Base-by-base conservation (phyloP, 2,329 filamentous ascomycete genomes). In the Calonectria ilicicola region DNA sequence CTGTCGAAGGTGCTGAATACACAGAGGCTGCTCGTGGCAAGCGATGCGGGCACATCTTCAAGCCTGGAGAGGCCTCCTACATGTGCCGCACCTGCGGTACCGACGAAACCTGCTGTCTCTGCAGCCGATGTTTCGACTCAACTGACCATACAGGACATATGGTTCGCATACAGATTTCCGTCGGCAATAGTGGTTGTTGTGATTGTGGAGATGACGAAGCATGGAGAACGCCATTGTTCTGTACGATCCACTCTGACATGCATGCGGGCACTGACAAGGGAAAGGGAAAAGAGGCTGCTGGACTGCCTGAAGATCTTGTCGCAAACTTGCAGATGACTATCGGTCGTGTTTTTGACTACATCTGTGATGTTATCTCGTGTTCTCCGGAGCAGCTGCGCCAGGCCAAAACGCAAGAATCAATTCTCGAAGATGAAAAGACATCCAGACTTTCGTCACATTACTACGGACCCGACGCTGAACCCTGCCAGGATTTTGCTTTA, bases 331-430 rank as follows among this genome's bases (percentile, higher is more conserved):
- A 93, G 68, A 95, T 94, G 89, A 98, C 97, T 0, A 93, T 99
- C 75, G 91, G 94, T 2, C 91, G 95, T 72, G 93, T 92, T 14
- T 90, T 98, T 74, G 97, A 99, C 85, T 99, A 98, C 82, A 93
- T 99, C 75, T 98, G 96, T 85, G 97, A 99, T 86, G 95, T 99
- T 73, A 95, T 98, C 75, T 98, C 97, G 2, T 99, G 97, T 85
- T 97, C 96, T 1, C 97, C 97, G 0, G 97, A 99, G 85, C 96
- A 99, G 84, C 88, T 99, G 62, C 92, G 97, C 47, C 88, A 98
- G 72, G 88, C 93, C 10, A 99, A 98, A 86, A 94, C 95, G 0
- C 91, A 92, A 75, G 93, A 95, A 67, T 93, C 92, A 1, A 97
- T 99, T 69, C 85, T 91, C 68, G 89, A 93, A 74, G 97, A 99